Conservation (phyloP, 1,284 basidiomycete genomes). For the Trichosporon asahii region DNA sequence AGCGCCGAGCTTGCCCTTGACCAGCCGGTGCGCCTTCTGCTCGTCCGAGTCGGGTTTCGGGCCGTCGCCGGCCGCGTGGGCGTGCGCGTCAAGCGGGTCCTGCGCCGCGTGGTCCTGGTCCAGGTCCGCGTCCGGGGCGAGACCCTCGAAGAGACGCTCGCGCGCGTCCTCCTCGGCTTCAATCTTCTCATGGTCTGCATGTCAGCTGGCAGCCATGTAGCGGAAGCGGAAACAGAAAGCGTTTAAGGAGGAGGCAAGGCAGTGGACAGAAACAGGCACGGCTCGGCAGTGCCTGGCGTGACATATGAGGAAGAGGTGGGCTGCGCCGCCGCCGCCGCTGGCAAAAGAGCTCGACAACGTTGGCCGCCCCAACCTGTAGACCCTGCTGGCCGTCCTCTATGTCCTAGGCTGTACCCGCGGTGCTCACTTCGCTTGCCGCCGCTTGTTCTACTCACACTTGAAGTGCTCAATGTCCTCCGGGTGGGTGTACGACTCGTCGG, state of each 20-base stretch:
- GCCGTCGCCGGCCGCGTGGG: constrained; percentile 43
- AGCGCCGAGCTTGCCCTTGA: background rate
- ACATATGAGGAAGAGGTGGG: background rate
- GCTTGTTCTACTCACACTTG: constrained; percentile 28
- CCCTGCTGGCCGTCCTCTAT: too few relatives aligned
- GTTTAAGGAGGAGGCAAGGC: background rate
- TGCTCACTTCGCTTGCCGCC: too few relatives aligned
- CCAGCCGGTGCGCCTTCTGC: constrained; percentile 4
- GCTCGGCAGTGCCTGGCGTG: background rate
- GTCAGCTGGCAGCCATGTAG: background rate
- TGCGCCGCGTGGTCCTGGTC: constrained; percentile 38
- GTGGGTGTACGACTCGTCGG: constrained; percentile 89
- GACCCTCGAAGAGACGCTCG: constrained; percentile 49
- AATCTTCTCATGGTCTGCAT: constrained; percentile 75
- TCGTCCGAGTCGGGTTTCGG: constrained; percentile 21
- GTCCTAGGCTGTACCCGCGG: too few relatives aligned
- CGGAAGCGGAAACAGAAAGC: background rate
- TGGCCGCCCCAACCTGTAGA: background rate
- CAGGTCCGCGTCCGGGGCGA: constrained; percentile 40
- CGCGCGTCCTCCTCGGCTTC: constrained; percentile 68
- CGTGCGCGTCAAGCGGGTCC: constrained; percentile 47
- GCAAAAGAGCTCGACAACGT: background rate
- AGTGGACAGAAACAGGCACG: background rate
- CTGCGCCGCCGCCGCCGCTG: background rate
- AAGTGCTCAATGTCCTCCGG: constrained; percentile 61